phyloP scores from a whole-genome alignment of 176 grass and related monocot species.

The Oryza meridionalis region DNA sequence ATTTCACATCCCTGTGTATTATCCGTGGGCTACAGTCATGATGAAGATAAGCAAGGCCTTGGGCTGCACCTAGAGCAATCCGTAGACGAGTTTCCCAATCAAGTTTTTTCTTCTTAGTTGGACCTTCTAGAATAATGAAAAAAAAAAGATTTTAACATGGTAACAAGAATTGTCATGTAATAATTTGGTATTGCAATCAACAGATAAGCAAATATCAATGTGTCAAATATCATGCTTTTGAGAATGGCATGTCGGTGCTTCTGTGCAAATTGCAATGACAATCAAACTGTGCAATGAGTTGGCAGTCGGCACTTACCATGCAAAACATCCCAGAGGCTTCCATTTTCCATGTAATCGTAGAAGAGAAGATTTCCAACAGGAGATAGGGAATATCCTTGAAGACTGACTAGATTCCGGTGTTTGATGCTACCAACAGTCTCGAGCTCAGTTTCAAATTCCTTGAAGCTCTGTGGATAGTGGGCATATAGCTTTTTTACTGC shows the following conservation, averaged over 20 bases:
- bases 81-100: constrained; percentile 81
- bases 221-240: constrained; percentile 6
- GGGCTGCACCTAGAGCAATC: constrained; percentile 83
- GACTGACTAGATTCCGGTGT: constrained; percentile 88
- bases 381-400: constrained; percentile 95
- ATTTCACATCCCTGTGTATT: constrained; percentile 95
- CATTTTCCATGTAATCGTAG: constrained; percentile 98
- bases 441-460: constrained; percentile 96
- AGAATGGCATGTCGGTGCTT: background rate
- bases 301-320: constrained; percentile 60
- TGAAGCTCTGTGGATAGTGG: constrained; percentile 72
- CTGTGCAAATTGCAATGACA: constrained; percentile 27
- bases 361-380: constrained; percentile 91
- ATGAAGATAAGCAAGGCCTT: constrained; percentile 94
- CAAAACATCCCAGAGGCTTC: constrained; percentile 98
- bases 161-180: background rate
- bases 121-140: constrained; percentile 47
- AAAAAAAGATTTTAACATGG: background rate
- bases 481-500: constrained; percentile 91
- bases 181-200: background rate
- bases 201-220: background rate
- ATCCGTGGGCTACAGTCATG: constrained; percentile 94
- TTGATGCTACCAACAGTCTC: constrained; percentile 97
- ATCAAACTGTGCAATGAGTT: background rate
- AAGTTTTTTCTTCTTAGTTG: constrained; percentile 88